These are phyloP conservation scores for Coemansia sp. DNA, from an alignment of 192 early-diverging fungal genomes.

Conservation along the genomic window DNA sequence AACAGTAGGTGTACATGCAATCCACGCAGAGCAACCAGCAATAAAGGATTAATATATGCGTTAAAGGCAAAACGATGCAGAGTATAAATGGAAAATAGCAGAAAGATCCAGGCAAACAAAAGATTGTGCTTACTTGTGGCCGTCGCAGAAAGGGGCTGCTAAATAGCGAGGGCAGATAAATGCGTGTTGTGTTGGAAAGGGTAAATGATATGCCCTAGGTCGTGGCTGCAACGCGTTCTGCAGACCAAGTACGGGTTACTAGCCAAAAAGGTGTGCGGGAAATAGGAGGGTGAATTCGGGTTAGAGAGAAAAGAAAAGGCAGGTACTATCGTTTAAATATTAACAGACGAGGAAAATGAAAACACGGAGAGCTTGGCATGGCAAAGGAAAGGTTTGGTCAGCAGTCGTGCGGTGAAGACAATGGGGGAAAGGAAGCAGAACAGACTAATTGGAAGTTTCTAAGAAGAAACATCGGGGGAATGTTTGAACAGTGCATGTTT, in stretches of 20 bases:
- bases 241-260: neutral
- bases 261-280: neutral
- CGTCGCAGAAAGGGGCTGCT: neutral
- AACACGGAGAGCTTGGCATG: conserved; percentile 4
- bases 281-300: neutral
- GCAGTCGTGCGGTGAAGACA: neutral
- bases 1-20: conserved; percentile 1
- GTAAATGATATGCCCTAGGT: neutral
- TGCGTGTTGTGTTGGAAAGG: neutral
- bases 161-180: neutral
- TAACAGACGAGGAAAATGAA: neutral
- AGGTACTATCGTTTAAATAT: neutral
- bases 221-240: neutral
- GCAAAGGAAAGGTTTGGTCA: neutral
- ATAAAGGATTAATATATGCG: neutral
- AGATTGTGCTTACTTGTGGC: neutral
- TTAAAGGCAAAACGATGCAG: neutral
- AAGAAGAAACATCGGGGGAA: conserved; percentile 4
- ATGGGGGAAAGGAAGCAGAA: conserved; percentile 5
- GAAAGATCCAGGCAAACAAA: neutral
- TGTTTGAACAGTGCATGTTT: neutral
- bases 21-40: neutral
- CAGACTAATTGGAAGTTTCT: conserved; percentile 19
- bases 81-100: neutral
- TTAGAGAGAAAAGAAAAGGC: neutral